Base-by-base conservation (phyloP, 2,329 filamentous ascomycete genomes). In the Davidsoniella eucalypti region DNA sequence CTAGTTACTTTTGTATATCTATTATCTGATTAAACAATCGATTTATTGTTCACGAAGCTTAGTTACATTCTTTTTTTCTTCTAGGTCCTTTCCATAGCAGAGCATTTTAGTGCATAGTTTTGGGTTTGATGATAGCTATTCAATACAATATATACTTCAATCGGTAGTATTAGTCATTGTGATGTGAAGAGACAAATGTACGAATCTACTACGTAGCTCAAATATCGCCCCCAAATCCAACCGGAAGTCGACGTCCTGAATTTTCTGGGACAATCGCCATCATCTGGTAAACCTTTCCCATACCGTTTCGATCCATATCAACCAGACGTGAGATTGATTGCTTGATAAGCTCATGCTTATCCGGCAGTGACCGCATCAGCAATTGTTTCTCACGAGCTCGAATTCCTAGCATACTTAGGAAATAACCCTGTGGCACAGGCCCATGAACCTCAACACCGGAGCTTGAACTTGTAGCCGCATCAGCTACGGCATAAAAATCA, bases 241-340 rank as follows among this genome's bases (percentile, higher is more conserved):
- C 87, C 2, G 90, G 90, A 53, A 81, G 73, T 58, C 87, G 77
- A 54, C 69, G 72, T 1, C 83, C 81, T 36, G 72, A 74, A 55
- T 84, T 85, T 64, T 88, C 83, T 0, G 92, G 92, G 58, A 96
- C 61, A 58, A 98, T 86, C 10, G 88, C 85, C 72, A 98, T 73
- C 21, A 79, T 88, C 67, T 96, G 95, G 64, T 98, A 98, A 18
- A 94, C 69, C 67, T 82, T 88, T 0, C 92, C 92, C 92, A 98
- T 98, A 0, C 87, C 90, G 47, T 77, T 79, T 1, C 80, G 82
- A 0, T 84, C 82, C 40, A 78, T 72, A 63, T 94, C 88, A n/a
- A 95, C 77, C 47, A 98, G 67, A 54, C 92, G 72, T 66, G 77
- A 82, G 77, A 87, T 93, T 0, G 83, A 81, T 55, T 70, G 75